Conservation (phyloP, 2,329 filamentous ascomycete species). For the Bipolaris sorokiniana region DNA sequence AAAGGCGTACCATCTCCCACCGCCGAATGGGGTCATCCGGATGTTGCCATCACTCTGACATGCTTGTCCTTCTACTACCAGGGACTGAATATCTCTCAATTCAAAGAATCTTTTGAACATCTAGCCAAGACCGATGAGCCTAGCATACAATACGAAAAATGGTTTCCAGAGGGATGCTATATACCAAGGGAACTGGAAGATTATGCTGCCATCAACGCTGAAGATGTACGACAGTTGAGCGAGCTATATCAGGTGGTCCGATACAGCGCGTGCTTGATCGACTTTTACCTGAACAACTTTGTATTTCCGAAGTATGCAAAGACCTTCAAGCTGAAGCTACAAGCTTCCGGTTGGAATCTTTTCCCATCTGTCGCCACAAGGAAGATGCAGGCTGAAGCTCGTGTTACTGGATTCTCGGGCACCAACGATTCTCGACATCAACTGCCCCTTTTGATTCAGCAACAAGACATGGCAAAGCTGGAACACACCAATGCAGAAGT, state of each 20-base stretch:
- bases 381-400: constrained; percentile 13
- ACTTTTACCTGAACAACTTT: constrained; percentile 70
- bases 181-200: constrained; percentile 57
- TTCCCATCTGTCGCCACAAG: constrained; percentile 51
- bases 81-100: constrained; percentile 59
- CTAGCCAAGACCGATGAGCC: constrained; percentile 64
- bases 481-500: constrained; percentile 69
- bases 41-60: constrained; percentile 55
- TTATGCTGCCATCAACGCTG: constrained; percentile 65
- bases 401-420: constrained; percentile 73
- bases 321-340: constrained; percentile 67
- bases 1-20: constrained; percentile 68
- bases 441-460: constrained; percentile 66
- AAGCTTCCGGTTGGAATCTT: constrained; percentile 72
- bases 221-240: constrained; percentile 59
- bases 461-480: constrained; percentile 64
- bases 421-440: constrained; percentile 70
- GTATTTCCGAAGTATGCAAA: constrained; percentile 71
- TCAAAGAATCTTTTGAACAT: constrained; percentile 58
- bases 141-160: constrained; percentile 62
- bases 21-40: constrained; percentile 72
- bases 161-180: constrained; percentile 52
- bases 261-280: constrained; percentile 60
- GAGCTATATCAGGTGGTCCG: constrained; percentile 50
- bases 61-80: constrained; percentile 67